Conservation (phyloP, 2,329 filamentous ascomycete species). For the Talaromyces albobiverticillius region DNA sequence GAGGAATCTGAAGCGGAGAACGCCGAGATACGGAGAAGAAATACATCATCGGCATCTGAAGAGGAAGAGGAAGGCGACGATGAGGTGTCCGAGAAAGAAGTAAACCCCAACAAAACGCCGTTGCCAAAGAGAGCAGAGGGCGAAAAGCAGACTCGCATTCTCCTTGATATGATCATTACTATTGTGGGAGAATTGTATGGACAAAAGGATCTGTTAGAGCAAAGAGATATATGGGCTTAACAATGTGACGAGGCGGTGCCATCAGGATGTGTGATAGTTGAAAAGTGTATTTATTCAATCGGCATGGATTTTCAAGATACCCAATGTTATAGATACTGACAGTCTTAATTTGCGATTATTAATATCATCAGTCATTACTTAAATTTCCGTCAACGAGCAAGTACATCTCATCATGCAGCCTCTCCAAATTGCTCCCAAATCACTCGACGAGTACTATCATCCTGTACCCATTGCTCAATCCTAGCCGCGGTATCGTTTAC, state of each 20-base stretch:
- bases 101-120: not conserved
- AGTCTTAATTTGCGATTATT: not conserved
- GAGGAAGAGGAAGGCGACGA: not conserved
- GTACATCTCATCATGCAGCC: not conserved
- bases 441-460: conserved; percentile 17
- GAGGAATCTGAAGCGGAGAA: conserved; percentile 25
- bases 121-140: conserved; percentile 31
- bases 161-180: conserved; percentile 87
- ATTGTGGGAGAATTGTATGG: conserved; percentile 86
- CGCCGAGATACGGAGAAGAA: conserved; percentile 25
- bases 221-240: conserved; percentile 56
- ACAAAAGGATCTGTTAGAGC: conserved; percentile 79
- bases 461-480: conserved; percentile 64
- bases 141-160: conserved; percentile 51
- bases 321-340: not conserved
- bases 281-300: not conserved
- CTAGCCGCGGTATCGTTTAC: conserved; percentile 70
- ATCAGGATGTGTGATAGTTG: not conserved
- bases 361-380: not conserved
- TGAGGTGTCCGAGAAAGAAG: not conserved
- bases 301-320: not conserved
- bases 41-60: conserved; percentile 17
- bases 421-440: conserved; percentile 12
- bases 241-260: conserved; percentile 4
- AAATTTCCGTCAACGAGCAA: not conserved